A percentile compares a stretch with the other conserved stretches of the same genome.
Evolutionary conservation across 2,329 filamentous ascomycete genomes (phyloP).

Genomic region (Calonectria ilicicola): DNA sequence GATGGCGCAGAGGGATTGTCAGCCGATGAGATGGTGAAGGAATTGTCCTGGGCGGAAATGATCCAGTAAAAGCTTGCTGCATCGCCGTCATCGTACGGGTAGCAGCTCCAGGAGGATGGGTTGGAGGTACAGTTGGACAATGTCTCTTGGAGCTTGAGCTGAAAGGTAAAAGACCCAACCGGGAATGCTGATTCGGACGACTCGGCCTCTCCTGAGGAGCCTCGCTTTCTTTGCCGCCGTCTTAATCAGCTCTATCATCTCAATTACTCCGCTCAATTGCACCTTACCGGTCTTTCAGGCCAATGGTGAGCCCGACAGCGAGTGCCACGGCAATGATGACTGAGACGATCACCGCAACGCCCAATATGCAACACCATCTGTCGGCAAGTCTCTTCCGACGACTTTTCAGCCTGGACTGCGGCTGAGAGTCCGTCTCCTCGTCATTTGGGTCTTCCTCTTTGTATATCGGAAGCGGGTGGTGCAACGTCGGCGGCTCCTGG

Average conservation of each 20-base stretch:
- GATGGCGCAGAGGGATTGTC: slow-evolving; percentile 67
- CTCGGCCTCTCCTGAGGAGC: slow-evolving; percentile 5
- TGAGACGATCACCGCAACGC: slow-evolving; percentile 44
- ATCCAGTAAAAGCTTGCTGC: slow-evolving; percentile 72
- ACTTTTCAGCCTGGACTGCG: slow-evolving; percentile 15
- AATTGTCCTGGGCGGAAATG: slow-evolving; percentile 57
- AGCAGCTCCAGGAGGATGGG: slow-evolving; percentile 71
- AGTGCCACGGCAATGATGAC: slow-evolving; percentile 51
- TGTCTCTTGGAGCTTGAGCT: slow-evolving; percentile 66
- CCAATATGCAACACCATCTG: slow-evolving; percentile 49
- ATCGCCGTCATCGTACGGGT: slow-evolving; percentile 60
- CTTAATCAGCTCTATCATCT: background rate
- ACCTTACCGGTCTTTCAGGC: slow-evolving; percentile 52
- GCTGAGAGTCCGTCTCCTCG: slow-evolving; percentile 26
- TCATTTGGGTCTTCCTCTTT: slow-evolving; percentile 28
- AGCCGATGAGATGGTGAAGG: slow-evolving; percentile 66
- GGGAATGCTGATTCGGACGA: slow-evolving; percentile 60
- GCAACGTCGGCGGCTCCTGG: slow-evolving; percentile 21
- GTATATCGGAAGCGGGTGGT: slow-evolving; percentile 37
- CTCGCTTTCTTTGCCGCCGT: background rate
- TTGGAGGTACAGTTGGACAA: slow-evolving; percentile 69
- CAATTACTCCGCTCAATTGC: background rate
- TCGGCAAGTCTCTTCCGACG: slow-evolving; percentile 20
- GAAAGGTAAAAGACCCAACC: slow-evolving; percentile 71
- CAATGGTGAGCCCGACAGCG: slow-evolving; percentile 54